Base-by-base conservation (phyloP, 495 filamentous ascomycete species). In the Lasiosphaeria hispida region DNA sequence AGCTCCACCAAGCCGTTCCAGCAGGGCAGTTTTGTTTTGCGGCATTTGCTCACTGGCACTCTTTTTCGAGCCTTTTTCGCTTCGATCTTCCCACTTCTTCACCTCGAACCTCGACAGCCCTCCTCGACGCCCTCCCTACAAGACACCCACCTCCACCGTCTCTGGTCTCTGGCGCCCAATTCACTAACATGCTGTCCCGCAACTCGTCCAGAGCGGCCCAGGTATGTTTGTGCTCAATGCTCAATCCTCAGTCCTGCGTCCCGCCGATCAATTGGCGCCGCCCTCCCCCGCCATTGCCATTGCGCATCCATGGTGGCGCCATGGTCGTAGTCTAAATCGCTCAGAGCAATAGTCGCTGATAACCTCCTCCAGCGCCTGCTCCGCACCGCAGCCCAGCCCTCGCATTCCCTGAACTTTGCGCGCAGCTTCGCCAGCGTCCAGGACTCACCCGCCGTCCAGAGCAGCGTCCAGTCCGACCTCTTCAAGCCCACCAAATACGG, bases 401-500 rank as follows among this genome's bases (percentile, higher is more conserved):
- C 73, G 63, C 75, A 67, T 39, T 71, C 73, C 67, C 62, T 75
- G 43, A 74, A 75, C 42, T 61, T 64, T 41, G 66, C 74, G 47
- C 78, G 80, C 64, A 69, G 72, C 60, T 84, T 87, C 65, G 91
- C 92, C 60, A 93, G 86, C 56, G 82, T 95, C 57, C 82, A 87
- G 75, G 83, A 86, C 61, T 34, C 39, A 15, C 87, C 92, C 68
- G 89, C 94, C 68, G 90, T 93, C 82, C 91, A 94, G 81, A 62
- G 10, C 41, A 47, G 86, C 40, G 78, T 95, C 55, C 84, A 89
- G 75, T 83, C 86, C 63, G 92, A 96, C 70, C 89, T 96, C 71
- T 96, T 96, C 85, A 94, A 96, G 83, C 94, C 94, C 55, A 96
- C 94, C 69, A 98, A 97, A 78, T 97, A 93, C 77, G 94, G 94